Percentiles rank a stretch among this genome's conserved stretches.
These are phyloP conservation scores for Tolypocladium inflatum DNA, from an alignment of 2,329 filamentous ascomycete species.

Conservation along the genomic window DNA sequence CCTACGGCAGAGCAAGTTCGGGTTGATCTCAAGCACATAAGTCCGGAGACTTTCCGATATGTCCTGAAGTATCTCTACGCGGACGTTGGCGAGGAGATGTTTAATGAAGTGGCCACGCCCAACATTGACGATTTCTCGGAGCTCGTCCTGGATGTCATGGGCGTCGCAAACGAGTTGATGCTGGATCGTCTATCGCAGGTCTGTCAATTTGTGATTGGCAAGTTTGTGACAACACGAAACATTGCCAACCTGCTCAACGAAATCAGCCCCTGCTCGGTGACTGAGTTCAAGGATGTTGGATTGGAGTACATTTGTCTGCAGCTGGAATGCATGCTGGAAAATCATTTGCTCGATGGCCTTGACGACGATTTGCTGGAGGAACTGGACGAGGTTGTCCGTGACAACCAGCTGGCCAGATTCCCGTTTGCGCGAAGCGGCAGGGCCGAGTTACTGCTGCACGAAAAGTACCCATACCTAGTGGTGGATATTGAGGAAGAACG, in stretches of 20 bases:
- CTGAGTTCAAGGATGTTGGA: slow-evolving; percentile 77
- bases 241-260: slow-evolving; percentile 78
- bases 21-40: slow-evolving; percentile 77
- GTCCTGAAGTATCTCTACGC: slow-evolving; percentile 78
- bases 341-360: slow-evolving; percentile 74
- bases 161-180: slow-evolving; percentile 89
- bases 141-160: slow-evolving; percentile 82
- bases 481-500: slow-evolving; percentile 60
- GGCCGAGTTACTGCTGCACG: slow-evolving; percentile 55
- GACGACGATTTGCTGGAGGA: slow-evolving; percentile 76
- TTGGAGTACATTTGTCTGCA: slow-evolving; percentile 89
- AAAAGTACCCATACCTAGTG: slow-evolving; percentile 53
- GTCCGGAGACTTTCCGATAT: slow-evolving; percentile 62
- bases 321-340: slow-evolving; percentile 85
- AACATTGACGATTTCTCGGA: slow-evolving; percentile 80
- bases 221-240: slow-evolving; percentile 78
- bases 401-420: slow-evolving; percentile 70
- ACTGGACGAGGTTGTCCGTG: slow-evolving; percentile 68
- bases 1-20: slow-evolving; percentile 37
- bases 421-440: slow-evolving; percentile 71
- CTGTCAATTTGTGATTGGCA: slow-evolving; percentile 76
- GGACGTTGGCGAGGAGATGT: slow-evolving; percentile 71
- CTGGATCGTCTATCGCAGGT: slow-evolving; percentile 82
- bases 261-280: slow-evolving; percentile 73
- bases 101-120: slow-evolving; percentile 62